Conservation (phyloP, 306 rosid species). For the Malus fusca region DNA sequence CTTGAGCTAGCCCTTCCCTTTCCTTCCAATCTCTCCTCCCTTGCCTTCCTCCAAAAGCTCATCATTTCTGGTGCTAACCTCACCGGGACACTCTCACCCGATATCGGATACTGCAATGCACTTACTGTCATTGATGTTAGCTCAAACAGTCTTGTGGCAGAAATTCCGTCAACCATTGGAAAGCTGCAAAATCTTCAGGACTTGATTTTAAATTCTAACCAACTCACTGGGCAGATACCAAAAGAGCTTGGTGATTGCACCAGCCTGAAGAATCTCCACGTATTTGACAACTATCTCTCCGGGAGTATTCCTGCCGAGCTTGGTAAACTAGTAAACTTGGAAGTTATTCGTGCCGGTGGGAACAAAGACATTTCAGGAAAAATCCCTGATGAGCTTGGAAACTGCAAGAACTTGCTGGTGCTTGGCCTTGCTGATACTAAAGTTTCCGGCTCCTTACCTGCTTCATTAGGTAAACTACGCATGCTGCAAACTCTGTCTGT, state of each 20-base stretch:
- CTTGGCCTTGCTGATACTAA: constrained; percentile 76
- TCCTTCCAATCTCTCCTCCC: constrained; percentile 53
- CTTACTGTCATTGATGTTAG: constrained; percentile 54
- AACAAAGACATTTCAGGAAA: constrained; percentile 58
- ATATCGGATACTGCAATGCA: constrained; percentile 44
- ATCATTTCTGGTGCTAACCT: constrained; percentile 58
- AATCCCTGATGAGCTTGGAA: constrained; percentile 57
- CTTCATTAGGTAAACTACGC: constrained; percentile 53
- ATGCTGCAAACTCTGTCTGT: constrained; percentile 61
- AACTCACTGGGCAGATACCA: constrained; percentile 67
- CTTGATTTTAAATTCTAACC: constrained; percentile 62
- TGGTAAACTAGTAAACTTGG: constrained; percentile 47
- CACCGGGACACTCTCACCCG: constrained; percentile 47
- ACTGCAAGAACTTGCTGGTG: constrained; percentile 50
- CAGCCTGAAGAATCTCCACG: constrained; percentile 42
- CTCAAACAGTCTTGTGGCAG: constrained; percentile 59
- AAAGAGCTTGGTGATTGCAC: constrained; percentile 45
- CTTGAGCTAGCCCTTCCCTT: constrained; percentile 56
- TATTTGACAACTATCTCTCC: constrained; percentile 54
- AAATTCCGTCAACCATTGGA: constrained; percentile 54
- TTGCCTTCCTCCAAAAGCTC: constrained; percentile 52
- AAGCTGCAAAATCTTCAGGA: constrained; percentile 53
- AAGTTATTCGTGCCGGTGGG: constrained; percentile 67
- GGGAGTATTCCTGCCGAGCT: constrained; percentile 50
- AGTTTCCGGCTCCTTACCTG: constrained; percentile 62